Percentiles rank a stretch among this genome's conserved stretches.
phyloP scores from a whole-genome alignment of 106 monocot genomes.

The Gastrodia elata region DNA sequence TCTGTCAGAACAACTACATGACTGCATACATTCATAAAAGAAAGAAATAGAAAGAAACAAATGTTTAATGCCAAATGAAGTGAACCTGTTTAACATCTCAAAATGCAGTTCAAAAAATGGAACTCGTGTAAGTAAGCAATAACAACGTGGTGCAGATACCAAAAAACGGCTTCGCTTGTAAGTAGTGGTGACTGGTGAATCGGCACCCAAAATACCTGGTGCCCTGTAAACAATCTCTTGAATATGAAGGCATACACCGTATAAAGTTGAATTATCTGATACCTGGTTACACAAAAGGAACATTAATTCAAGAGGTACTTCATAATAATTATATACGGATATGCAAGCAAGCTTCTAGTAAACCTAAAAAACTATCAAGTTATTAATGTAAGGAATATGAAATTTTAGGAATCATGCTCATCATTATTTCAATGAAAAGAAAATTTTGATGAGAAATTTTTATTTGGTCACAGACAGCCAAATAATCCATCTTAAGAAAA shows the following conservation, averaged over 20 bases:
- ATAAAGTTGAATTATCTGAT: slow-evolving; percentile 74
- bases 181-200: slow-evolving; percentile 38
- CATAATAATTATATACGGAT: not conserved
- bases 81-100: slow-evolving; percentile 98
- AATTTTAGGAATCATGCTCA: no score
- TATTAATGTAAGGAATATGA: no score
- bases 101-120: slow-evolving; percentile 98
- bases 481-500: no score
- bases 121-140: slow-evolving; percentile 85
- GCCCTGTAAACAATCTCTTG: slow-evolving; percentile 91
- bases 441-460: no score
- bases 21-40: not conserved
- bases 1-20: not conserved
- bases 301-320: not conserved
- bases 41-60: slow-evolving; percentile 1
- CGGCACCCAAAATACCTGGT: slow-evolving; percentile 71
- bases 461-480: no score
- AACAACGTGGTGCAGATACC: slow-evolving; percentile 95
- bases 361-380: not conserved
- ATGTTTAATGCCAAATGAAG: slow-evolving; percentile 12
- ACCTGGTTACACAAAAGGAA: slow-evolving; percentile 45
- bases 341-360: not conserved
- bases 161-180: slow-evolving; percentile 62
- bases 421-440: no score
- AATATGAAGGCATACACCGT: slow-evolving; percentile 87